phyloP scores from a whole-genome alignment of 148 eudicot species.

The Diospyros kaki region DNA sequence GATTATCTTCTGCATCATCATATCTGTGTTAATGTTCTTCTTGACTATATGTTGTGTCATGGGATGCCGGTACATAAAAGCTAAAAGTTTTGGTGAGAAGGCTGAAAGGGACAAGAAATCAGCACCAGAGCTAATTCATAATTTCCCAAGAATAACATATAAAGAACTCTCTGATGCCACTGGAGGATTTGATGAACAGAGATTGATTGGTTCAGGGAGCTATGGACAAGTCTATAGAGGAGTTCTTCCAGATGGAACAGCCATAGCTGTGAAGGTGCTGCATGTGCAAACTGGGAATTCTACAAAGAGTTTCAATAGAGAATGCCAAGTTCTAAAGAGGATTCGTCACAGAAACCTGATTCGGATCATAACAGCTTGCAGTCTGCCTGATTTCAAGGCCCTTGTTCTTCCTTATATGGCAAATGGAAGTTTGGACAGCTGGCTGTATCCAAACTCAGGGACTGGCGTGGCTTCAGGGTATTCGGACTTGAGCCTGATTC shows the following conservation, averaged over 20 bases:
- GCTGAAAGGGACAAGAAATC: slow-evolving; percentile 6
- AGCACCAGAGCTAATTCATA: slow-evolving; percentile 20
- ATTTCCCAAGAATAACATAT: slow-evolving; percentile 38
- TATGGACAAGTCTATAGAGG: slow-evolving; percentile 37
- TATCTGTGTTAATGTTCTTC: slow-evolving; percentile 14
- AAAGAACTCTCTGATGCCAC: slow-evolving; percentile 39
- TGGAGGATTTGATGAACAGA: slow-evolving; percentile 30
- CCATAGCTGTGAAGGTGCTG: slow-evolving; percentile 38
- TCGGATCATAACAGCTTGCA: slow-evolving; percentile 39
- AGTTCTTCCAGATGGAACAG: slow-evolving; percentile 29
- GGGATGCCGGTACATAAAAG: slow-evolving; percentile 15
- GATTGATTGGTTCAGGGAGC: slow-evolving; percentile 36
- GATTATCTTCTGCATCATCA: slow-evolving; percentile 18
- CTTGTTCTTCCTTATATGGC: slow-evolving; percentile 42
- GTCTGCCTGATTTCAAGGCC: slow-evolving; percentile 43
- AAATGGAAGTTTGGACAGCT: slow-evolving; percentile 39
- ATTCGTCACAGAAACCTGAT: slow-evolving; percentile 41
- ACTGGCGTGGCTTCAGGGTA: slow-evolving; percentile 19
- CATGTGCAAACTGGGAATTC: slow-evolving; percentile 32
- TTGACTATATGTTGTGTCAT: slow-evolving; percentile 23
- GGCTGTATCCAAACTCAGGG: slow-evolving; percentile 21
- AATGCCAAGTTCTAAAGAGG: slow-evolving; percentile 43
- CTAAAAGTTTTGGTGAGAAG: slow-evolving; percentile 1
- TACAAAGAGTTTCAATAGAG: slow-evolving; percentile 36
- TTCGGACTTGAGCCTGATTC: slow-evolving; percentile 28